phyloP scores from a whole-genome alignment of 176 grass and related monocot genomes.

The Triticum urartu region DNA sequence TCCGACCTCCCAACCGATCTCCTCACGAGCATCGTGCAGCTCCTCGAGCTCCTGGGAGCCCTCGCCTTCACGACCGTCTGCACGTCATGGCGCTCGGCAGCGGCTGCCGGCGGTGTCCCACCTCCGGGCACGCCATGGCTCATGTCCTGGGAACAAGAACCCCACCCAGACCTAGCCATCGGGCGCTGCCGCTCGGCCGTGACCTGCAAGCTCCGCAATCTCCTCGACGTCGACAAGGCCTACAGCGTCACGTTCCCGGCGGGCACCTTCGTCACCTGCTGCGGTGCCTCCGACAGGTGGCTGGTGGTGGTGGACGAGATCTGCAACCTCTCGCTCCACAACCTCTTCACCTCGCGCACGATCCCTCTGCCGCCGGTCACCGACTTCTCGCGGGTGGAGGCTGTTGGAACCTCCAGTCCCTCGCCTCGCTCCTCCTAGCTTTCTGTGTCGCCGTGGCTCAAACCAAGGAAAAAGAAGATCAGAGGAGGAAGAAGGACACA shows the following conservation, averaged over 20 bases:
- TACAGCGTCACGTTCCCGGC: background rate
- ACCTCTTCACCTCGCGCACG: background rate
- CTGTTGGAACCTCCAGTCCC: too few relatives aligned
- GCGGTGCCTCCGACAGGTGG: conserved; percentile 8
- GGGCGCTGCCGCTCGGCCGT: background rate
- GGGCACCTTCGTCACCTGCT: background rate
- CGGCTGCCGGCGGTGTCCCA: too few relatives aligned
- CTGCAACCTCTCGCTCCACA: background rate
- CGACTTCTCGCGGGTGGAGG: background rate
- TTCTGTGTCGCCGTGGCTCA: too few relatives aligned
- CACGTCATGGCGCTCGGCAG: background rate
- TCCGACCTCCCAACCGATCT: background rate
- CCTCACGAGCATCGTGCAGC: background rate
- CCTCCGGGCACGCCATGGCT: background rate
- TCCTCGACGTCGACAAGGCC: background rate
- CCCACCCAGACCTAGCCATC: too few relatives aligned
- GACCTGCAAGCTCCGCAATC: background rate
- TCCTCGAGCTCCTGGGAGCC: conserved; percentile 19
- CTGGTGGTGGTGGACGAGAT: background rate
- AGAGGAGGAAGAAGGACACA: too few relatives aligned
- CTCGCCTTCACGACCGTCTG: conserved; percentile 13
- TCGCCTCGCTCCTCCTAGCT: too few relatives aligned
- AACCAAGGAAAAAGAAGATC: too few relatives aligned
- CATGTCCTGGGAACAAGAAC: background rate
- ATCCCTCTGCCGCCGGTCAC: background rate